Evolutionary conservation across 352 stramenopile genomes (phyloP), one percentile per base, ranked within the genome.

Genomic region (Globisporangium spinosum): DNA sequence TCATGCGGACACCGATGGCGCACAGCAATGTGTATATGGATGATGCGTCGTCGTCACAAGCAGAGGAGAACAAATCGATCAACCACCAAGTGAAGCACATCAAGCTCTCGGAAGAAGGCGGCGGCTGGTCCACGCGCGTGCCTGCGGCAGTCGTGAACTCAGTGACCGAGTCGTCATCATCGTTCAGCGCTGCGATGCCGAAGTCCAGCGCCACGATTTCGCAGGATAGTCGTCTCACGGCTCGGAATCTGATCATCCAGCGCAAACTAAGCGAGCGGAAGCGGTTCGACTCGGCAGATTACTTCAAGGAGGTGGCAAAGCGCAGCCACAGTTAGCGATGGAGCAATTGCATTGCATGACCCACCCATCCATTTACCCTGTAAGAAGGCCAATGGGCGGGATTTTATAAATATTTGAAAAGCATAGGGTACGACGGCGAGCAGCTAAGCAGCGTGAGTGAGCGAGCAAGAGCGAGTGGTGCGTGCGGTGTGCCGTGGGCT

Each of bases 41-140:
- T 4, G 43, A 22, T 7, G 8, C 53, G 51, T 56, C 34, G 20
- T 53, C 15, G n/a, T 20, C 8, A 12, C 29, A 34, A 10, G 10
- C 15, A 54, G 63, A 76, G 13, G 68, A 71, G 15, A 58, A 58
- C 47, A 59, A 65, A 40, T 74, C 75, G 9, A 86, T 88, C 60
- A 73, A 74, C n/a, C 81, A 88, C 60, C 81, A 89, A 53, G 77
- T 87, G 29, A 91, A 93, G 73, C 86, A 93, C 62, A 88, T 93
- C 49, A 93, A 93, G 68, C 72, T 94, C 7, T 91, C 86, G 17
- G 76, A 85, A 8, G 29, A 61, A 55, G 17, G 71, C 38, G 61
- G 79, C 62, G 57, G 77, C 34, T 69, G 77, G 71, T 60, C 65
- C 3, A 43, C 61, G 5, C 65, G 69, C 23, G 67, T 64, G 10